These are phyloP conservation scores for Erythrobasidium hasegawianum DNA, from an alignment of 1,284 basidiomycete species.

Conservation along the genomic window DNA sequence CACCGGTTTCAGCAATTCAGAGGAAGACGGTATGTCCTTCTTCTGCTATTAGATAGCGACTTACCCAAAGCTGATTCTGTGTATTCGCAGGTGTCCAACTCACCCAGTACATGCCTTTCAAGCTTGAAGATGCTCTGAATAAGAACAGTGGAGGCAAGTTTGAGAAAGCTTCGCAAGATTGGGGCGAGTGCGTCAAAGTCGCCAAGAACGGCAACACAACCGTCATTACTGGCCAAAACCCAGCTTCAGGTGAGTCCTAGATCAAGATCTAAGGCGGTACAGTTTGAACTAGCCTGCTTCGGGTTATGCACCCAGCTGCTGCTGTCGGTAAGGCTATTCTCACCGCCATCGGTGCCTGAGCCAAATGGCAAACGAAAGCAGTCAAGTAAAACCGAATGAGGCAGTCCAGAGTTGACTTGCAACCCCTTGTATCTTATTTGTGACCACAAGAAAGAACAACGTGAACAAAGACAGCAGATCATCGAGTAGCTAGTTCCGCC, in stretches of 20 bases:
- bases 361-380: too few relatives aligned
- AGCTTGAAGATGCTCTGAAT: slow-evolving; percentile 19
- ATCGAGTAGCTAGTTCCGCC: too few relatives aligned
- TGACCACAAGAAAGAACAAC: neutral
- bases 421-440: neutral
- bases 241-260: slow-evolving; percentile 22
- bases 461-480: neutral
- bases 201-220: slow-evolving; percentile 47
- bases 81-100: neutral
- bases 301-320: too few relatives aligned
- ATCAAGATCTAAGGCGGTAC: neutral
- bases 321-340: slow-evolving; percentile 25
- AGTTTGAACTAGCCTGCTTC: too few relatives aligned
- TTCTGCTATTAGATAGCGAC: too few relatives aligned
- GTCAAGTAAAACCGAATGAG: too few relatives aligned
- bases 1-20: slow-evolving; percentile 31
- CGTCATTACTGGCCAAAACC: slow-evolving; percentile 43
- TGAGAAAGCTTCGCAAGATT: slow-evolving; percentile 21
- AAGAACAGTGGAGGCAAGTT: slow-evolving; percentile 31
- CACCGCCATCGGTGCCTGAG: slow-evolving; percentile 15
- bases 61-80: neutral
- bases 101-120: slow-evolving; percentile 29
- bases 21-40: slow-evolving; percentile 12
- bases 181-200: slow-evolving; percentile 44
- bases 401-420: neutral